These are phyloP conservation scores for Penicillium parvum DNA, from an alignment of 495 filamentous ascomycete species.

Conservation along the genomic window DNA sequence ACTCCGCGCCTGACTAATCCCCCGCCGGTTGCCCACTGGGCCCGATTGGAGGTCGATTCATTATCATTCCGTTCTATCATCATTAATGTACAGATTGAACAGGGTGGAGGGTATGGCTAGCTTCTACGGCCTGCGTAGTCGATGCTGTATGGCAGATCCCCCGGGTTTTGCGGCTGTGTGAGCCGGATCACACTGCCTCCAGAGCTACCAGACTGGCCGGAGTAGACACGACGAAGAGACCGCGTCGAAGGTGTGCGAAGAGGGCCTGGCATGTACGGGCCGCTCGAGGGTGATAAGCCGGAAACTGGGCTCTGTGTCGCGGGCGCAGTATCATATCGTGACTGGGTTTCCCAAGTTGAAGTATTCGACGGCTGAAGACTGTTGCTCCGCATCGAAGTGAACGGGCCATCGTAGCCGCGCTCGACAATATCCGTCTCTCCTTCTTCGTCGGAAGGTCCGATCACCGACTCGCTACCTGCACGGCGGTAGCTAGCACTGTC, in stretches of 20 bases:
- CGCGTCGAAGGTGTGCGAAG: slow-evolving; percentile 33
- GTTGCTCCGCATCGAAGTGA: slow-evolving; percentile 23
- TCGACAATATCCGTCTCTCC: slow-evolving; percentile 43
- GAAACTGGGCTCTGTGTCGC: slow-evolving; percentile 20
- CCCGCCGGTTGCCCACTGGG: slow-evolving; percentile 17
- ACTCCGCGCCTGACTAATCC: slow-evolving; percentile 24
- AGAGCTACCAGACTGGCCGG: slow-evolving; percentile 36
- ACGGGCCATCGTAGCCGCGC: slow-evolving; percentile 19
- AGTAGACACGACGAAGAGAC: slow-evolving; percentile 35
- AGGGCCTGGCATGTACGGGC: slow-evolving; percentile 3
- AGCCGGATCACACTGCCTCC: slow-evolving; percentile 47
- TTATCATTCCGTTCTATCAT: too few relatives aligned
- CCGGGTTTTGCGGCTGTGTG: slow-evolving; percentile 29
- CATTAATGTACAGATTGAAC: slow-evolving; percentile 18
- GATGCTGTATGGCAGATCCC: slow-evolving; percentile 45
- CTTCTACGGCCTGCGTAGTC: slow-evolving; percentile 22
- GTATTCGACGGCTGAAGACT: slow-evolving; percentile 31
- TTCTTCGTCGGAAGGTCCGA: slow-evolving; percentile 44
- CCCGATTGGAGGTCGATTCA: slow-evolving; percentile 3
- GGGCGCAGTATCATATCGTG: slow-evolving; percentile 30
- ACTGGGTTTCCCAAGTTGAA: slow-evolving; percentile 31
- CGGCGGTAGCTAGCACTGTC: slow-evolving; percentile 26
- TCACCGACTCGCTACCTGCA: slow-evolving; percentile 35
- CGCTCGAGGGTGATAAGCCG: slow-evolving; percentile 6
- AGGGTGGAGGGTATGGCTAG: slow-evolving; percentile 1